Base-by-base conservation (phyloP, 352 stramenopile genomes). In the Phytophthora pluvialis region DNA sequence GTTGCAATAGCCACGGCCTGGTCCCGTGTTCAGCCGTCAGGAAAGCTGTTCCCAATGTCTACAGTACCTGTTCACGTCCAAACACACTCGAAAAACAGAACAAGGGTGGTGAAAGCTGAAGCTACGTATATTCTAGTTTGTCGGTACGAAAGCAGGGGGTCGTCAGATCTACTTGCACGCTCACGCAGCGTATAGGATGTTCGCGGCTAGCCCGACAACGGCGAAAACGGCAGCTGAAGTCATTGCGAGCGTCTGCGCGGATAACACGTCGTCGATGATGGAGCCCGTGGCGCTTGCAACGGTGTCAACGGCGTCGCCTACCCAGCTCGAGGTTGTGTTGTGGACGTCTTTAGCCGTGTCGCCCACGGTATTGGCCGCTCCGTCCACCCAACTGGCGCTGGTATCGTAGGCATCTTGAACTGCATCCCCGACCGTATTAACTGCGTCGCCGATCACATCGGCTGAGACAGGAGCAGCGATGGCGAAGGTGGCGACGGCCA, bases 261-360 rank as follows among this genome's bases (percentile, higher is more conserved):
- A 64, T 38, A 51, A 68, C 11, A 72, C 32, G 21, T 67, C 56
- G 33, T 72, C 64, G 31, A 59, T 18, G 12, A 72, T 67, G 50
- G 64, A 72, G n/a, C 64, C 64, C 13, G 64, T 58, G 16, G 45
- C 50, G 12, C 64, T 72, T 49, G 57, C 57, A 38, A 64, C 59
- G 2, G 64, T 40, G n/a, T 70, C 54, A 2, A 39, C 49, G 25
- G 53, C 49, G 3, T 38, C 62, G 7, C 44, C 47, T 6, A 70
- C 62, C 53, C 61, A 70, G 25, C 61, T 70, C 3, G 61, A 49
- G 9, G 54, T 54, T 13, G 52, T 43, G 16, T 64, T 21, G 48
- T 70, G 57, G 53, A 38, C 53, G 26, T 71, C 63, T 43, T 66
- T 43, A 8, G 28, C 39, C 5, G 63, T 43, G 8, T 60, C 40